Evolutionary conservation across 306 rosid genomes (phyloP).

Genomic region (Cotoneaster glaucophyllus): DNA sequence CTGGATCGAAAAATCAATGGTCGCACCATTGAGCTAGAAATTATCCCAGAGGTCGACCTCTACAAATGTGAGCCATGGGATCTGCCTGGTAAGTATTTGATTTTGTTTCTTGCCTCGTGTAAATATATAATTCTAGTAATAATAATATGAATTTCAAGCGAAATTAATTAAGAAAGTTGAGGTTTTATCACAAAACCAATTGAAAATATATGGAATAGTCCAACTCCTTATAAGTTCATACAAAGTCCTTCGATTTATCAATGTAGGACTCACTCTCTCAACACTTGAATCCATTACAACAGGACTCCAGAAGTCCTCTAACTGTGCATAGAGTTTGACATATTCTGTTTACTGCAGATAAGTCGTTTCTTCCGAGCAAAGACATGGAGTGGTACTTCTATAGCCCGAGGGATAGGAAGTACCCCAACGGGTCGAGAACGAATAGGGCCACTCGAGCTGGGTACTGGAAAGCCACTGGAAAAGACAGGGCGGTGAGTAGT

Average conservation of each 20-base stretch:
- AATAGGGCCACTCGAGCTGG: conserved; percentile 86
- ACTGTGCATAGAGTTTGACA: neutral
- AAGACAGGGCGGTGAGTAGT: conserved; percentile 71
- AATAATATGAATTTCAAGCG: neutral
- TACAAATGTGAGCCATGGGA: conserved; percentile 99
- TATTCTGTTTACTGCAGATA: conserved; percentile 33
- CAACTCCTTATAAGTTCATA: neutral
- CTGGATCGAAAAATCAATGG: conserved; percentile 81
- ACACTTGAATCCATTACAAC: neutral
- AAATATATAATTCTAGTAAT: no score
- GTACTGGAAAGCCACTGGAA: conserved; percentile 96
- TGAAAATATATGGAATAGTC: neutral
- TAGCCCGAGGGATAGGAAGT: conserved; percentile 85
- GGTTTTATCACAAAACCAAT: neutral
- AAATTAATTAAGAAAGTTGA: no score
- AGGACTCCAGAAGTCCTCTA: neutral
- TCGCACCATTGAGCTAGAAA: conserved; percentile 81
- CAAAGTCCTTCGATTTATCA: neutral
- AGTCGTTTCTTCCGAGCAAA: conserved; percentile 80
- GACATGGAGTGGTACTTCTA: conserved; percentile 98
- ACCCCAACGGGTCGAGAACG: conserved; percentile 98
- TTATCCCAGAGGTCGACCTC: conserved; percentile 91
- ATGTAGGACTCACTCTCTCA: neutral
- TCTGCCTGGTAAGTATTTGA: conserved; percentile 59
- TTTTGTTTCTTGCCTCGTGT: neutral